Conservation (phyloP, 352 stramenopile species). For the Plasmopara viticola region DNA sequence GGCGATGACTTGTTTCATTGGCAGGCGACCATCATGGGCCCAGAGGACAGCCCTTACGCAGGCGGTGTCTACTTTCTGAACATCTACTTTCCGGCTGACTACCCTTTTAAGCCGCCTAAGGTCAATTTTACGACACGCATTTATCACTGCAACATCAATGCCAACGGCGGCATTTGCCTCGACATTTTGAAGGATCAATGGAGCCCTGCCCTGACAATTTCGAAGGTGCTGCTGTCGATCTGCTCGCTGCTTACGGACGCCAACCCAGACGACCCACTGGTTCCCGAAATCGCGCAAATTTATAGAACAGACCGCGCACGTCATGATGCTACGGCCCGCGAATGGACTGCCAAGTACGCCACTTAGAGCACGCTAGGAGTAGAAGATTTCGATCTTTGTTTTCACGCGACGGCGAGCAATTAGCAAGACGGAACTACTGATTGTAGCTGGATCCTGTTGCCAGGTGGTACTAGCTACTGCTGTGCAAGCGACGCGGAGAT, state of each 20-base stretch:
- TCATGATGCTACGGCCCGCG: slow-evolving; percentile 93
- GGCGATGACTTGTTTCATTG: slow-evolving; percentile 98
- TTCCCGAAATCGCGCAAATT: slow-evolving; percentile 90
- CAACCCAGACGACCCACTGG: slow-evolving; percentile 98
- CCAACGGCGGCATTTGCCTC: slow-evolving; percentile 98
- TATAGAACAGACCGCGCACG: slow-evolving; percentile 91
- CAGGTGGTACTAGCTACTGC: slow-evolving; percentile 7
- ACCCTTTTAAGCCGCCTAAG: slow-evolving; percentile 98
- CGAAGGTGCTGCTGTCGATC: slow-evolving; percentile 99
- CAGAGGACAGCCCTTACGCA: slow-evolving; percentile 96
- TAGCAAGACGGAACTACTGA: background rate
- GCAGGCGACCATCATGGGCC: slow-evolving; percentile 97
- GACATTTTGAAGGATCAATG: slow-evolving; percentile 99
- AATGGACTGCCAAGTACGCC: slow-evolving; percentile 98
- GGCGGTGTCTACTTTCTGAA: slow-evolving; percentile 98
- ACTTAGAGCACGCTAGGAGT: slow-evolving; percentile 86
- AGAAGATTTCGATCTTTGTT: slow-evolving; percentile 25
- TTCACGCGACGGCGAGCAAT: slow-evolving; percentile 5
- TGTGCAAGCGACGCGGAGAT: slow-evolving; percentile 9
- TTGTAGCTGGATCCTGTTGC: slow-evolving; percentile 2
- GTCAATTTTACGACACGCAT: slow-evolving; percentile 99
- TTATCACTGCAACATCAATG: slow-evolving; percentile 99
- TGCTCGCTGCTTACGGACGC: slow-evolving; percentile 98
- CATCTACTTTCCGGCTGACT: slow-evolving; percentile 99
- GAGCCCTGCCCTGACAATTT: slow-evolving; percentile 98